Conservation (phyloP, 805 yeast genomes). For the Metschnikowia continentalis region DNA sequence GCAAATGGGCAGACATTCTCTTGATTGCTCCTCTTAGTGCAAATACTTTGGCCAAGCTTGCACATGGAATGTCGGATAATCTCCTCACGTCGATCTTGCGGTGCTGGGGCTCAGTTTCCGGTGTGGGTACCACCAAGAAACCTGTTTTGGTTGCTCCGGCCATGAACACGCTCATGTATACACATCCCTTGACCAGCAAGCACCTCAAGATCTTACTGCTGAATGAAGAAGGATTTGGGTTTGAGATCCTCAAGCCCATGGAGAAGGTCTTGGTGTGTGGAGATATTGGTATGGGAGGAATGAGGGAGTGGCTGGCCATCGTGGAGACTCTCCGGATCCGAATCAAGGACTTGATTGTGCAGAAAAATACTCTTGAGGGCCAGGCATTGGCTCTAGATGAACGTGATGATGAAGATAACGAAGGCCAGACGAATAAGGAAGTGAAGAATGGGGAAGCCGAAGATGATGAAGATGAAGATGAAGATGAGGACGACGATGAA, state of each 20-base stretch:
- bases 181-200: constrained; percentile 42
- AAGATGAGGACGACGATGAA: constrained; percentile 29
- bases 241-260: constrained; percentile 43
- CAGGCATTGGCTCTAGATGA: constrained; percentile 9
- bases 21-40: constrained; percentile 45
- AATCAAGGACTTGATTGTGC: constrained; percentile 27
- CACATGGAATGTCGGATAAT: constrained; percentile 44
- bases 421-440: constrained; percentile 16
- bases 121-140: constrained; percentile 23
- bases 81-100: constrained; percentile 40
- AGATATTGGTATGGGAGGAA: constrained; percentile 49
- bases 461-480: constrained; percentile 35
- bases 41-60: constrained; percentile 41
- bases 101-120: constrained; percentile 35
- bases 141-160: constrained; percentile 47
- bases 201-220: constrained; percentile 31
- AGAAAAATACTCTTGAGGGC: constrained; percentile 14
- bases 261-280: constrained; percentile 46
- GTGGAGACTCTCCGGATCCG: constrained; percentile 40
- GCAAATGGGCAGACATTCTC: constrained; percentile 47
- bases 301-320: constrained; percentile 45
- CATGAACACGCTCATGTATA: constrained; percentile 47
- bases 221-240: constrained; percentile 39
- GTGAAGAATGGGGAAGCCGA: constrained; percentile 32
- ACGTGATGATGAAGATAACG: constrained; percentile 12